Evolutionary conservation across 2,329 filamentous ascomycete genomes (phyloP).

Genomic region (Triangularia setosa): DNA sequence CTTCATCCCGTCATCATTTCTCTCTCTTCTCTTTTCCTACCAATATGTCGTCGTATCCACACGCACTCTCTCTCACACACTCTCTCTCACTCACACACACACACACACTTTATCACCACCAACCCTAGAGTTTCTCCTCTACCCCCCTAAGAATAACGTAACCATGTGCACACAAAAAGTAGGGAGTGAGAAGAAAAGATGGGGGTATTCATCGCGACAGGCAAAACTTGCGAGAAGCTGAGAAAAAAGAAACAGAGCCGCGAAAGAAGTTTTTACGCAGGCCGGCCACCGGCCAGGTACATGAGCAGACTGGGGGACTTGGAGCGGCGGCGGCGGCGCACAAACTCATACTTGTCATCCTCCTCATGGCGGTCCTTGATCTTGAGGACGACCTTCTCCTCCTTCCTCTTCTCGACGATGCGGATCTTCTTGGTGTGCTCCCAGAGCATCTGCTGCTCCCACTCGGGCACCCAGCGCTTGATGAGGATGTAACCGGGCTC

Average conservation of each 20-base stretch:
- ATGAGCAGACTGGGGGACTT: constrained; percentile 54
- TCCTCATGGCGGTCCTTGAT: constrained; percentile 39
- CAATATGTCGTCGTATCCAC: neutral
- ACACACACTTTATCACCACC: too few relatives aligned
- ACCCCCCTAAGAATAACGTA: neutral
- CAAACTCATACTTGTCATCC: constrained; percentile 51
- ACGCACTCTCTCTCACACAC: too few relatives aligned
- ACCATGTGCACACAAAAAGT: neutral
- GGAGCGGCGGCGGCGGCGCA: constrained; percentile 54
- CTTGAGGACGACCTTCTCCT: constrained; percentile 40
- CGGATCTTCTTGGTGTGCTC: constrained; percentile 64
- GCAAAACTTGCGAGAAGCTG: neutral
- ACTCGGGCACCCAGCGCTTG: constrained; percentile 68
- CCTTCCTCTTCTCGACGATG: constrained; percentile 35
- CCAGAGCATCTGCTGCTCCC: constrained; percentile 69
- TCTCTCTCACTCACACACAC: too few relatives aligned
- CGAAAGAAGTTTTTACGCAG: constrained; percentile 30
- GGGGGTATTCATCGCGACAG: neutral
- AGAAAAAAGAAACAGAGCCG: too few relatives aligned
- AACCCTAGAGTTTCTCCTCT: neutral
- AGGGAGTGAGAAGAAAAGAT: neutral
- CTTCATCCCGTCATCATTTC: constrained; percentile 11
- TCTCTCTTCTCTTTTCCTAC: neutral
- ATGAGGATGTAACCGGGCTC: constrained; percentile 70
- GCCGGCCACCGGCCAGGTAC: constrained; percentile 53